Evolutionary conservation across 129 eudicot genomes (phyloP).

Genomic region (Escallonia herrerae): DNA sequence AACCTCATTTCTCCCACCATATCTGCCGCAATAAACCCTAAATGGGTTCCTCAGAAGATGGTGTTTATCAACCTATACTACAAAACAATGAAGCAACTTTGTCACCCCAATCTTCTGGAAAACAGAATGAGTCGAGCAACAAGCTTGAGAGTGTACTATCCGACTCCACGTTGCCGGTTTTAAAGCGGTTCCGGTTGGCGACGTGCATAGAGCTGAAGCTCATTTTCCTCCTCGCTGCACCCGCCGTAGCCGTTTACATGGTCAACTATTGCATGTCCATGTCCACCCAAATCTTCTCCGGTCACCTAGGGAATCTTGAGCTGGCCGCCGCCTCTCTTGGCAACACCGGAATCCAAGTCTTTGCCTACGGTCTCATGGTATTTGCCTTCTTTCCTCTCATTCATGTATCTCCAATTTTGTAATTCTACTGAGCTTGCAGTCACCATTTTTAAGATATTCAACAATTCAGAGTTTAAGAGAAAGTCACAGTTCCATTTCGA

Average conservation of each 20-base stretch:
- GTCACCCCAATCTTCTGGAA: not conserved
- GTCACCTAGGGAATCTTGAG: constrained; percentile 23
- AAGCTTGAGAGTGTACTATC: constrained; percentile 8
- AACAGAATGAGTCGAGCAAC: not conserved
- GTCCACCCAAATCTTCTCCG: constrained; percentile 23
- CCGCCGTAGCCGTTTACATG: constrained; percentile 17
- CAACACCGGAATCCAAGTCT: constrained; percentile 22
- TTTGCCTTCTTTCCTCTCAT: not conserved
- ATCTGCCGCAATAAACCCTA: not conserved
- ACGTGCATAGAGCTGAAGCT: constrained; percentile 20
- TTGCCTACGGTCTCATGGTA: constrained; percentile 25
- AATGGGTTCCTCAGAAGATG: constrained; percentile 1
- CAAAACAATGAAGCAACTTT: not conserved
- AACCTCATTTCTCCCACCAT: no score
- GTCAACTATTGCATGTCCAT: constrained; percentile 18
- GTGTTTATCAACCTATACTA: not conserved
- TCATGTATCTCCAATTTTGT: no score
- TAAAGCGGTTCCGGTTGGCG: constrained; percentile 4
- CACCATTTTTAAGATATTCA: no score
- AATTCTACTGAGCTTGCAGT: no score
- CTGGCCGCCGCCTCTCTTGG: constrained; percentile 28
- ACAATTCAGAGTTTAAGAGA: no score
- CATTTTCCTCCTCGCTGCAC: constrained; percentile 7
- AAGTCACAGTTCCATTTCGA: no score
- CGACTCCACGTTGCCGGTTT: not conserved